Base-by-base conservation (phyloP, 768 basidiomycete species). In the Suillus cothurnatus region DNA sequence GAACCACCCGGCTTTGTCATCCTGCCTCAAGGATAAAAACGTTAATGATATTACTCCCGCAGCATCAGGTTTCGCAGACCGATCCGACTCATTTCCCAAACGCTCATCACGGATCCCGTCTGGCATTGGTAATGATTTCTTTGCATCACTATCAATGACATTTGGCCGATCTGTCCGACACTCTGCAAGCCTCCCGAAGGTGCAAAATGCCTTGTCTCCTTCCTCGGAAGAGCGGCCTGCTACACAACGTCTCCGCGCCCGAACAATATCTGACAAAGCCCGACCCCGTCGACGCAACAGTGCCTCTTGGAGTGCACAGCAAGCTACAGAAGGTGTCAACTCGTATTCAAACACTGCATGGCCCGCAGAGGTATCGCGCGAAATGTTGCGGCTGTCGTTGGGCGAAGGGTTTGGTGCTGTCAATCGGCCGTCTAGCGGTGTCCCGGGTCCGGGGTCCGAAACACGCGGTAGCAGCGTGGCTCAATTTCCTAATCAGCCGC, bases 281-380 rank as follows among this genome's bases (percentile, higher is more conserved):
- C 74, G 73, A 36, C 72, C 64, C 19, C 77, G 76, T 60, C 78
- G 87, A 70, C 80, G 86, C 53, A 76, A 77, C 53, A 88, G 87
- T 68, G 86, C 88, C 32, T 86, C 88, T 60, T 87, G 84, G 77
- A 86, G 80, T 57, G 80, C 86, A 21, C 72, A 79, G 61, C 82
- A 84, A 69, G 87, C 84, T 41, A 75, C 71, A 12, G 78, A 71
- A 17, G 74, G 76, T 4, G 75, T 77, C 41, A 71, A 66, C 56
- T 65, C 73, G 2, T 62, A 58, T 21, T 66, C 66, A 49, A 79
- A 79, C 41, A 80, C 76, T 34, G 81, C 80, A 63, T 89, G 88
- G 88, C 85, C 86, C 63, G 85, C 85, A 5, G 80, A 84, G 62
- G 84, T 88, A 23, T 85, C 87, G 50, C 82, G 81, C 65, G 84